Evolutionary conservation across 768 basidiomycete genomes (phyloP).

Genomic region (Lactarius pseudohatsudake): DNA sequence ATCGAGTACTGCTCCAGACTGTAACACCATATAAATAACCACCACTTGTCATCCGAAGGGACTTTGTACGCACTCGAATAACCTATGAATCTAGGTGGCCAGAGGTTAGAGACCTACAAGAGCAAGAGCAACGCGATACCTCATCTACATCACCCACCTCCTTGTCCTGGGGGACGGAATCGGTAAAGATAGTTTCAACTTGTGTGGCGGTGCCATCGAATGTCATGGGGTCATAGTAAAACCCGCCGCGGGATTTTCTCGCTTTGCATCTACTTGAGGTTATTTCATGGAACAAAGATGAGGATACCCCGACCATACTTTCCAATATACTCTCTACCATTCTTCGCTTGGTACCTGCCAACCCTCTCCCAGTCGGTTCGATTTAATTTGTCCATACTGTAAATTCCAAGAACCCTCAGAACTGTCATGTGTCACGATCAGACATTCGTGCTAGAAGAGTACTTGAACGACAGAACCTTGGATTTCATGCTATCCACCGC

Average conservation of each 20-base stretch:
- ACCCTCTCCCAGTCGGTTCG: slow-evolving; percentile 19
- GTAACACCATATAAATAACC: background rate
- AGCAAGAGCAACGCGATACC: background rate
- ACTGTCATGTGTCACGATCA: background rate
- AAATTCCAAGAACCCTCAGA: slow-evolving; percentile 12
- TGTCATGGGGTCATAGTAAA: slow-evolving; percentile 7
- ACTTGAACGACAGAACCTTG: slow-evolving; percentile 14
- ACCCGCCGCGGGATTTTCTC: background rate
- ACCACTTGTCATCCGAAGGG: background rate
- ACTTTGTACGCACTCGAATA: slow-evolving; percentile 16
- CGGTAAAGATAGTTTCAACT: background rate
- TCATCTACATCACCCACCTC: slow-evolving; percentile 12
- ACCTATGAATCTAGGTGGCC: slow-evolving; percentile 6
- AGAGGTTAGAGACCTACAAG: background rate
- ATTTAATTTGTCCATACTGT: slow-evolving; percentile 15
- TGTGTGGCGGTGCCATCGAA: background rate
- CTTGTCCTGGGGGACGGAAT: background rate
- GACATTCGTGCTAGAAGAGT: background rate
- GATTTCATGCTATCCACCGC: slow-evolving; percentile 14
- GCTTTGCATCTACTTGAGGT: slow-evolving; percentile 20
- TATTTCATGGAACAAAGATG: background rate
- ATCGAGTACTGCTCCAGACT: slow-evolving; percentile 25
- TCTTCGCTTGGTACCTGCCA: slow-evolving; percentile 9
- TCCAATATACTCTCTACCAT: slow-evolving; percentile 1
- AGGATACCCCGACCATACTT: slow-evolving; percentile 1